Base-by-base conservation (phyloP, 2,329 filamentous ascomycete genomes). In the Coniochaeta sp. region DNA sequence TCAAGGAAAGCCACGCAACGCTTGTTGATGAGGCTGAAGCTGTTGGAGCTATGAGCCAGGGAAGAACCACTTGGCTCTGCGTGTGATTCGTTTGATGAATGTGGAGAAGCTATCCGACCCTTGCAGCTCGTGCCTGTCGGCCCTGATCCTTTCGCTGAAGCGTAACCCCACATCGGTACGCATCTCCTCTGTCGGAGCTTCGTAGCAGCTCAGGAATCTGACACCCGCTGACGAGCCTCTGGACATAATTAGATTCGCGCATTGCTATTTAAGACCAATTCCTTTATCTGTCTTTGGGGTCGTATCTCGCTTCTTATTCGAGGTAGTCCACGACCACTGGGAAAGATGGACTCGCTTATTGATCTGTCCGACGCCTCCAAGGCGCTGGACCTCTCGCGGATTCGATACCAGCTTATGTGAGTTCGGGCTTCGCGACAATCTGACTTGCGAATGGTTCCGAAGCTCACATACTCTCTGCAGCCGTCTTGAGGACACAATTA, bases 401-500 rank as follows among this genome's bases (percentile, higher is more conserved):
- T 98, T 73, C 90, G 95, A 64, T 96, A 91, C 76, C 91, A 96
- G 75, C 79, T 97, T 64, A 96, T 96, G 93, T 96, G 76, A 76
- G 85, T 74, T n/a, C 52, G 56, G 44, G 22, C 58, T 54, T 12
- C 60, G 2, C 26, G 38, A n/a, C 38, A 60, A 61, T 43, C 54
- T 36, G 26, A 6, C 22, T n/a, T 19, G 34, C 34, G 4, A 16
- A 50, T 31, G 16, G 44, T 19, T 58, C 58, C 22, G n/a, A 26
- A 17, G 16, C 47, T 52, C 1, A 52, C 47, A 28, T 24, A 8
- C 16, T 52, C 5, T 22, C 40, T 56, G 57, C 70, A 99, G 95
- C 70, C 95, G 95, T 22, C 83, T 98, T 19, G 95, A 99, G 78
- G 95, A 99, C 72, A 98, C 93, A 63, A 98, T 99, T 71, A 96